A percentile compares a stretch with the other conserved stretches of the same genome.
Evolutionary conservation across 768 basidiomycete species (phyloP).

Genomic region (Fomitopsis pulvina): DNA sequence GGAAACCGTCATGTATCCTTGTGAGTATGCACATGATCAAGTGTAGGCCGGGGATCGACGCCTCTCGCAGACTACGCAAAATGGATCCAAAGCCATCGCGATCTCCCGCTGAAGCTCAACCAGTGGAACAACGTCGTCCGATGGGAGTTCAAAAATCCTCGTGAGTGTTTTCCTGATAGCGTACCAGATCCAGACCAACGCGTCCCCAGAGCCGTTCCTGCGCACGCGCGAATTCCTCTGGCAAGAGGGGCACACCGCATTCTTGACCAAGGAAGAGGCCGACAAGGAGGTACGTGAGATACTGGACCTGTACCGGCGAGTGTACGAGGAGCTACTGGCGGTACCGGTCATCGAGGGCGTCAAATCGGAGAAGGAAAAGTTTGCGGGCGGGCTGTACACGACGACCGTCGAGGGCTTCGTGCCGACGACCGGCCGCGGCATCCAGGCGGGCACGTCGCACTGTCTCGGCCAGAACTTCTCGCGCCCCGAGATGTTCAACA

Average conservation of each 20-base stretch:
- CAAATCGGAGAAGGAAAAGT: constrained; percentile 99
- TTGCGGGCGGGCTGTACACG: constrained; percentile 96
- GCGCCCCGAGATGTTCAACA: constrained; percentile 94
- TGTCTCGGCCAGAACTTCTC: constrained; percentile 99
- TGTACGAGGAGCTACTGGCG: constrained; percentile 95
- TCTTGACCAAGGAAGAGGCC: constrained; percentile 83
- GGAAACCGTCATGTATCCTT: constrained; percentile 99
- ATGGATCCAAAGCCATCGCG: constrained; percentile 97
- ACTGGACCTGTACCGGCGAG: constrained; percentile 90
- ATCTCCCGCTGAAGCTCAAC: constrained; percentile 94
- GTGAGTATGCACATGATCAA: no score
- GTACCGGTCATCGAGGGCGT: constrained; percentile 95
- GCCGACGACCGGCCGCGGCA: constrained; percentile 93
- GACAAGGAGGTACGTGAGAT: constrained; percentile 90
- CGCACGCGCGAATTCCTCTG: constrained; percentile 99
- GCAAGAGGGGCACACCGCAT: constrained; percentile 99
- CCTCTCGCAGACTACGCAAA: constrained; percentile 79
- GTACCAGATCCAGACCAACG: not conserved
- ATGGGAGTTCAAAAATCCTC: constrained; percentile 99
- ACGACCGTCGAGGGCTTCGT: constrained; percentile 98
- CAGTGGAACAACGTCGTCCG: constrained; percentile 99
- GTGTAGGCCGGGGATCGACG: not conserved
- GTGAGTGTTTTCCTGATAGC: constrained; percentile 34
- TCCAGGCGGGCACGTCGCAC: constrained; percentile 97
- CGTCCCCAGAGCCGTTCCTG: constrained; percentile 80